Percentiles rank a stretch among this genome's conserved stretches.
Evolutionary conservation across 2,329 filamentous ascomycete species (phyloP).

Genomic region (Proliferodiscus dingleyae): DNA sequence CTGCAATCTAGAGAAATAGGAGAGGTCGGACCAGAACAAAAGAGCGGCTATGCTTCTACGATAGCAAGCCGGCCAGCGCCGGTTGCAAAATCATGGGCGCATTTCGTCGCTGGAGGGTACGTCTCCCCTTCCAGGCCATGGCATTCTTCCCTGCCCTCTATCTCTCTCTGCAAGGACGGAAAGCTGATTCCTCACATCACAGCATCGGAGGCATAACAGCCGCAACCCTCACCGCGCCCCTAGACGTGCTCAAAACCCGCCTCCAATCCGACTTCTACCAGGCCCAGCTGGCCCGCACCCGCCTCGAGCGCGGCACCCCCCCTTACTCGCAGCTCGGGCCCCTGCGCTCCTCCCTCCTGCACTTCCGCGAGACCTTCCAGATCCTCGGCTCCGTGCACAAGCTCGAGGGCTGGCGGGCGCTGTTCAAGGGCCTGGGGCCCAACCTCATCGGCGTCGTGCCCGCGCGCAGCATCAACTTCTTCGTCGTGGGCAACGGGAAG

Average conservation of each 20-base stretch:
- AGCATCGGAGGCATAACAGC: conserved; percentile 88
- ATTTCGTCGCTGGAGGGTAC: conserved; percentile 87
- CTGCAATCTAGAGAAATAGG: conserved; percentile 59
- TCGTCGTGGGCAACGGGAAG: conserved; percentile 89
- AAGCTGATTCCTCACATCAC: conserved; percentile 15
- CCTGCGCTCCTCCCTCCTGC: conserved; percentile 60
- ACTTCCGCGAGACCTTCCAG: conserved; percentile 80
- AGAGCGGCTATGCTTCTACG: conserved; percentile 36
- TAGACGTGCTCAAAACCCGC: conserved; percentile 90
- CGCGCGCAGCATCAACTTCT: conserved; percentile 89
- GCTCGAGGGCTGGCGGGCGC: conserved; percentile 75
- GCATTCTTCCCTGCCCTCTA: not conserved
- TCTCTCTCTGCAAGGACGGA: not conserved
- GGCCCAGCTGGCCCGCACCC: conserved; percentile 65
- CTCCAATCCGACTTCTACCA: conserved; percentile 95
- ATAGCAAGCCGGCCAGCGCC: conserved; percentile 37
- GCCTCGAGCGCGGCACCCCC: conserved; percentile 47
- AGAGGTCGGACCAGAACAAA: conserved; percentile 44
- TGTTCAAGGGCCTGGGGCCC: conserved; percentile 90
- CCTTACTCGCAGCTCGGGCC: conserved; percentile 56
- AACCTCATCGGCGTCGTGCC: conserved; percentile 88
- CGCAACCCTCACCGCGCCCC: conserved; percentile 85
- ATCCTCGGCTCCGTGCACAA: conserved; percentile 78
- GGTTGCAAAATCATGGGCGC: conserved; percentile 78
- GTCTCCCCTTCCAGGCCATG: conserved; percentile 29